These are phyloP conservation scores for Globisporangium apiculatum DNA, from an alignment of 352 stramenopile species.

Conservation along the genomic window DNA sequence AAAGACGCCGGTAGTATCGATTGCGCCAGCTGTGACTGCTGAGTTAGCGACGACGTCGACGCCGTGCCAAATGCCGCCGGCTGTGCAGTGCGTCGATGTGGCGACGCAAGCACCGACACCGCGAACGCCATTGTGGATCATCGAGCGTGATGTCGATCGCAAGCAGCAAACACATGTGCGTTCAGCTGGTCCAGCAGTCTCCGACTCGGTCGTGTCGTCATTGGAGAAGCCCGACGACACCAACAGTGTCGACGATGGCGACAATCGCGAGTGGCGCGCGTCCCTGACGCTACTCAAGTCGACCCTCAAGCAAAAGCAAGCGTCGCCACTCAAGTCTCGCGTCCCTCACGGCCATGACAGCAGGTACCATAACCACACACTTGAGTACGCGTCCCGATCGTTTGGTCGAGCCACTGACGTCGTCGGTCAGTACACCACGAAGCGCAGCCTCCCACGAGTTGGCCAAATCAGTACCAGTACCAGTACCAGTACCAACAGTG, in stretches of 20 bases:
- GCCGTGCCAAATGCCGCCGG: neutral
- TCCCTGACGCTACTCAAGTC: constrained; percentile 32
- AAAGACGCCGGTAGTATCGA: neutral
- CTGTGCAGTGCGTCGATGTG: neutral
- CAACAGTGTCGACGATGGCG: constrained; percentile 5
- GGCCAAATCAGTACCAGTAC: neutral
- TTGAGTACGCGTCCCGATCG: neutral
- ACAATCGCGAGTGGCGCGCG: constrained; percentile 25
- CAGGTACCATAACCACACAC: neutral
- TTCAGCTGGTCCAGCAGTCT: no score
- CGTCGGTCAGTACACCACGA: no score
- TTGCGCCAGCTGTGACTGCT: neutral
- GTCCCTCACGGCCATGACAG: neutral
- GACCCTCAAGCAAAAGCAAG: constrained; percentile 27
- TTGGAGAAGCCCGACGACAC: neutral
- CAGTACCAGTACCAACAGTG: neutral
- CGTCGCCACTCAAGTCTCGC: constrained; percentile 12
- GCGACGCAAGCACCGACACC: neutral
- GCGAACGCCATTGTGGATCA: no score
- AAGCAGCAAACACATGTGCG: neutral
- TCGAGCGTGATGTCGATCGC: neutral
- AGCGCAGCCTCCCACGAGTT: no score
- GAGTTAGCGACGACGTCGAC: neutral
- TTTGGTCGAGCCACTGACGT: no score
- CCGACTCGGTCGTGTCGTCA: no score